phyloP scores from a whole-genome alignment of 2,329 filamentous ascomycete genomes.

The Drechslerella dactyloides region DNA sequence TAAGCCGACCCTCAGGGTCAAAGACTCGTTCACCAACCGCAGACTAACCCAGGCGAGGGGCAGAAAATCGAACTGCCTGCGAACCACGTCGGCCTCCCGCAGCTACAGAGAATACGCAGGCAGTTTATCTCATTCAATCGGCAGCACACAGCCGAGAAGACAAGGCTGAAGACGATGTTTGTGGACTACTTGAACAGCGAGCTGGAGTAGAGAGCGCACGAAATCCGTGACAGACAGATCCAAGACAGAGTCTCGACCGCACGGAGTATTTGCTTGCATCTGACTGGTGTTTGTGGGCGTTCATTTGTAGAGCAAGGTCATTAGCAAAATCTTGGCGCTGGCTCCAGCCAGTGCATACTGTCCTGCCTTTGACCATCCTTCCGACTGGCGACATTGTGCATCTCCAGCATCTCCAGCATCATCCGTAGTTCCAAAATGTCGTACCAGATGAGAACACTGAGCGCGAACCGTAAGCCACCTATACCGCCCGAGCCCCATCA shows the following conservation, averaged over 20 bases:
- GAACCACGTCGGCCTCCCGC: constrained; percentile 72
- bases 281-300: constrained; percentile 4
- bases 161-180: constrained; percentile 68
- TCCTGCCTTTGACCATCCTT: constrained; percentile 8
- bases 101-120: constrained; percentile 76
- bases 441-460: constrained; percentile 45
- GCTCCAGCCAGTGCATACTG: neutral
- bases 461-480: constrained; percentile 40
- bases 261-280: neutral
- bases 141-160: constrained; percentile 67
- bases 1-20: neutral
- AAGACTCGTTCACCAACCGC: constrained; percentile 55
- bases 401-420: neutral
- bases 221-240: neutral
- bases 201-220: constrained; percentile 20
- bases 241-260: neutral
- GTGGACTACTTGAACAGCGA: constrained; percentile 70
- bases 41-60: constrained; percentile 45
- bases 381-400: neutral
- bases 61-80: constrained; percentile 70
- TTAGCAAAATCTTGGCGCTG: neutral
- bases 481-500: neutral
- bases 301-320: neutral
- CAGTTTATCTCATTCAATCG: constrained; percentile 80
- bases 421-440: constrained; percentile 40